Percentiles rank a stretch among this genome's conserved stretches.
Evolutionary conservation across 1,284 basidiomycete genomes (phyloP).

Genomic region (Apiotrichum gamsii): DNA sequence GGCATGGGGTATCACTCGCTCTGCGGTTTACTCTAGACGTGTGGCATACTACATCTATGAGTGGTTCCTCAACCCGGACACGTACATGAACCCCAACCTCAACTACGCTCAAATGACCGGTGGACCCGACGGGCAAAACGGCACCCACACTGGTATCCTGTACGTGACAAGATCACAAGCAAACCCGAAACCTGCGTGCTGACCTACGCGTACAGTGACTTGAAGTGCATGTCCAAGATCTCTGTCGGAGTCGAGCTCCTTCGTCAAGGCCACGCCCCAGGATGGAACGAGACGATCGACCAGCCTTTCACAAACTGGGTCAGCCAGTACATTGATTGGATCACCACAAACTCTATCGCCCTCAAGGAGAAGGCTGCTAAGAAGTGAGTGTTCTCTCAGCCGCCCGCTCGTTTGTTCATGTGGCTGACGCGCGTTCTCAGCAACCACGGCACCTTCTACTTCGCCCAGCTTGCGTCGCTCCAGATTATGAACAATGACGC

Average conservation of each 20-base stretch:
- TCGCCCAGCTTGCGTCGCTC: slow-evolving; percentile 32
- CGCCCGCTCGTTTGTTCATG: not conserved
- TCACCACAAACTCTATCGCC: slow-evolving; percentile 19
- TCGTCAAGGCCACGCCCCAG: slow-evolving; percentile 14
- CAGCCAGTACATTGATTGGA: slow-evolving; percentile 19
- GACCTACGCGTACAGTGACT: slow-evolving; percentile 8
- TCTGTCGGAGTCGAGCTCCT: slow-evolving; percentile 20
- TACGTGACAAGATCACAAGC: not conserved
- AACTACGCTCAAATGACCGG: slow-evolving; percentile 61
- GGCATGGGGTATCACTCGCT: slow-evolving; percentile 53
- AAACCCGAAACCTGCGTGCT: not conserved
- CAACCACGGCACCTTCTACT: slow-evolving; percentile 41
- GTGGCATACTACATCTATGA: slow-evolving; percentile 16
- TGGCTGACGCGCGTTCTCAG: slow-evolving; percentile 10
- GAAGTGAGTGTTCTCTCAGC: slow-evolving; percentile 29
- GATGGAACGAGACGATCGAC: slow-evolving; percentile 20
- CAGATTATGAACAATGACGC: slow-evolving; percentile 29
- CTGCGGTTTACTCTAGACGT: slow-evolving; percentile 25
- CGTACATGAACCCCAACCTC: slow-evolving; percentile 63
- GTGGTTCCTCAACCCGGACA: slow-evolving; percentile 55
- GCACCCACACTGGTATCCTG: slow-evolving; percentile 25
- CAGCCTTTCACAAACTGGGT: slow-evolving; percentile 17
- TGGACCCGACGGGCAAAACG: slow-evolving; percentile 49
- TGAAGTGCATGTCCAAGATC: slow-evolving; percentile 25
- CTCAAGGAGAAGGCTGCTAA: slow-evolving; percentile 22